Base-by-base conservation (phyloP, 306 rosid species). In the Acacia confusa region DNA sequence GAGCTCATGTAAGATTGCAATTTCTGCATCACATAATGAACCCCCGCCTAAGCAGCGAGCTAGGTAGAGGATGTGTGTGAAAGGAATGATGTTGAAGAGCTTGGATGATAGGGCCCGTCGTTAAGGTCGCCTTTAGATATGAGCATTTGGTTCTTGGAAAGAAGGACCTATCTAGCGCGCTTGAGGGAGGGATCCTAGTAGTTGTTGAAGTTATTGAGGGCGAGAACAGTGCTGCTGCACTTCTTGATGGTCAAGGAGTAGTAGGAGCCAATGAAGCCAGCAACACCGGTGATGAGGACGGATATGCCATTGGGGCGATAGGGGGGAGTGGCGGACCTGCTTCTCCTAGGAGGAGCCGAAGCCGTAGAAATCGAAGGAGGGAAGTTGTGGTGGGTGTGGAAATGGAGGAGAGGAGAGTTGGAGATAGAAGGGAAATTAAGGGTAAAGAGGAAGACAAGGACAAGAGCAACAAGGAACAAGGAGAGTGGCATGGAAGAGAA, bases 1-100 rank as follows among this genome's bases (percentile, higher is more conserved):
- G 98, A 91, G 8, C 73, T 77, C 15, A 94, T 53, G 65, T 94
- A 94, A 0, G 97, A 92, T 47, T 94, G 97, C 0, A 97, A 97
- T 41, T 94, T 92, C 81, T 91, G 87, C 99, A 95, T 95, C 36
- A 97, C 99, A 82, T 95, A 95, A 11, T 95, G 95, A 22, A 95
- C 97, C 0, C 97, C 99, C 0, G 97, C 99, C 50, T 95, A 97
- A 0, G 99, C 97, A 0, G 97, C 97, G 0, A 95, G 97, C 97
- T 0, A 95, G 70, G 82, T 95, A 97, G 67, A 95, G 95, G 76
- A 95, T 77, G 85, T 95, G 99, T 0, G 97, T 90, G 79, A 95
- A 90, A 0, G 97, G 90, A 2, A 95, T 93, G 1, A 95, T 88
- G n/a, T 95, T 97, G 85, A 95, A 93, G 9, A 95, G 95, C 58